phyloP scores from a whole-genome alignment of 352 stramenopile genomes.

The Phytophthora crassamura region DNA sequence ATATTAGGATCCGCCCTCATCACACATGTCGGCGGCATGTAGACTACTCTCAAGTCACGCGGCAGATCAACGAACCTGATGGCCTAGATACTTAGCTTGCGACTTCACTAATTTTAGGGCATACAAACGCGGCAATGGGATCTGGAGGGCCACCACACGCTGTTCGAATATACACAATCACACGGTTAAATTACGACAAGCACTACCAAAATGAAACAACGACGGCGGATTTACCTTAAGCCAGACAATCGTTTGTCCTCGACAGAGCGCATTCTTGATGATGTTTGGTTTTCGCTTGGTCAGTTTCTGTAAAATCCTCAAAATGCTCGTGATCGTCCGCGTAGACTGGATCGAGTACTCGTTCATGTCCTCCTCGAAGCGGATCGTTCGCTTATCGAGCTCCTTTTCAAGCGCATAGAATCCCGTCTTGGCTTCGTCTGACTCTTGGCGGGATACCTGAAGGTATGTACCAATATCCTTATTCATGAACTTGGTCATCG shows the following conservation, averaged over 20 bases:
- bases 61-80: slow-evolving; percentile 52
- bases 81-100: slow-evolving; percentile 82
- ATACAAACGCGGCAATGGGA: slow-evolving; percentile 73
- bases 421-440: slow-evolving; percentile 54
- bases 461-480: slow-evolving; percentile 84
- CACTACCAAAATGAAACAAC: not conserved
- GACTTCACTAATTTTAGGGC: slow-evolving; percentile 88
- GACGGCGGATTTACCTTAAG: slow-evolving; percentile 55
- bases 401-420: slow-evolving; percentile 72
- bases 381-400: slow-evolving; percentile 62
- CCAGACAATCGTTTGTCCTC: slow-evolving; percentile 80
- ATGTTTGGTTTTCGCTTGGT: slow-evolving; percentile 88
- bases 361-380: slow-evolving; percentile 70
- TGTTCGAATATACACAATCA: slow-evolving; percentile 21
- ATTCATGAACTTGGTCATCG: slow-evolving; percentile 89
- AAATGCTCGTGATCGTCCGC: slow-evolving; percentile 77
- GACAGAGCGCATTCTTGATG: slow-evolving; percentile 83
- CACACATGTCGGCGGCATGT: not conserved
- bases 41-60: too few relatives aligned
- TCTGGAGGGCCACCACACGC: slow-evolving; percentile 75
- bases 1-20: too few relatives aligned
- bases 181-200: not conserved
- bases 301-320: slow-evolving; percentile 83
- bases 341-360: slow-evolving; percentile 75
- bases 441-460: slow-evolving; percentile 68